Percentiles rank a stretch among this genome's conserved stretches.
phyloP scores from a whole-genome alignment of 179 eudicot species.

The Nepenthes alata region DNA sequence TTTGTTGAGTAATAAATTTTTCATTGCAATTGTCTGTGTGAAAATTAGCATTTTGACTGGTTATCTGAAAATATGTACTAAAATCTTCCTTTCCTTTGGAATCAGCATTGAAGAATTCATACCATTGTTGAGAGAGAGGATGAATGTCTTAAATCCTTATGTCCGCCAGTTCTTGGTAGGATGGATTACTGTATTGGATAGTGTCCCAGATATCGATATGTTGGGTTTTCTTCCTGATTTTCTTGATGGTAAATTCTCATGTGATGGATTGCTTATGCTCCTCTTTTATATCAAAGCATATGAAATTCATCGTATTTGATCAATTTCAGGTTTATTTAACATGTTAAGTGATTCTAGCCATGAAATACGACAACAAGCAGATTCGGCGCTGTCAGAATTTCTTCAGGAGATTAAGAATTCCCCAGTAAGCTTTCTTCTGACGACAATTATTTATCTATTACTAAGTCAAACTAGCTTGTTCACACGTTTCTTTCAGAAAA shows the following conservation, averaged over 20 bases:
- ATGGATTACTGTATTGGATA: constrained; percentile 98
- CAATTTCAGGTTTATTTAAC: constrained; percentile 77
- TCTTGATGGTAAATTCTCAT: constrained; percentile 68
- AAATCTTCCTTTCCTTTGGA: neutral
- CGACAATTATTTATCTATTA: too few species aligned
- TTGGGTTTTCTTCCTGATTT: constrained; percentile 99
- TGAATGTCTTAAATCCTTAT: constrained; percentile 93
- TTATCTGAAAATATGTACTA: neutral
- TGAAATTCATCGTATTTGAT: constrained; percentile 9
- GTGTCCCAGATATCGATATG: constrained; percentile 99
- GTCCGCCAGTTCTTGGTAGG: constrained; percentile 99
- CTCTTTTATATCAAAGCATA: neutral
- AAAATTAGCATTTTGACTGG: neutral
- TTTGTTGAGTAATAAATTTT: neutral
- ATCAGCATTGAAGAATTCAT: constrained; percentile 97
- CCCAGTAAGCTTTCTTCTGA: constrained; percentile 51
- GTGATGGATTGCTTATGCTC: constrained; percentile 4
- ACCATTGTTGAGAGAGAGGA: constrained; percentile 93
- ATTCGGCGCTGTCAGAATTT: constrained; percentile 94
- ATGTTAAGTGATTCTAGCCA: constrained; percentile 97
- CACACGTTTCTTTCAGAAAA: too few species aligned
- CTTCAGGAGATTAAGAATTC: constrained; percentile 96
- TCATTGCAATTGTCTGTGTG: neutral
- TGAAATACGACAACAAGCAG: constrained; percentile 98
- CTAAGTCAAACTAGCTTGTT: too few species aligned